Evolutionary conservation across 164 flowering plant species (phyloP), one percentile per base, ranked within the genome.

Genomic region (Protea cynaroides): DNA sequence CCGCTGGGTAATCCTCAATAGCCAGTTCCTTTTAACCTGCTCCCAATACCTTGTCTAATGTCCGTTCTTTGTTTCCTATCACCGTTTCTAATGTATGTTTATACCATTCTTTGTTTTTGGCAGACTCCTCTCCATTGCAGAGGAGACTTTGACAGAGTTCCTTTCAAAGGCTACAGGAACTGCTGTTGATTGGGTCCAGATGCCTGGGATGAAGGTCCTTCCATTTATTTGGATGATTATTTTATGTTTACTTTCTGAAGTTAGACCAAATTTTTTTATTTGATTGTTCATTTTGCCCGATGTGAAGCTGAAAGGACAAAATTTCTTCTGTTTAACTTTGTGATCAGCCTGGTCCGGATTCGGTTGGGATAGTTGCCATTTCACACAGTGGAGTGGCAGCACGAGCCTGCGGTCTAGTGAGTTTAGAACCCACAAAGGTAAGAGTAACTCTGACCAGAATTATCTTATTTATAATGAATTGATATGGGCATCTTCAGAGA

Each of bases 131-230:
- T 80, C 87, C 40, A 81, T 85, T 64, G 94, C 94, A 2, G 94
- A 85, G 80, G 87, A 85, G 82, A 87, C 88, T 62, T 85, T 85
- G 88, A 81, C 88, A 76, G 89, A 84, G 87, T 87, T 87, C 86
- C 88, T 87, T 59, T 81, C 89, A 56, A 85, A 87, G 86, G 94
- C 94, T 79, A 85, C 90, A 67, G 94, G 94, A 85, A 87, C 90
- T 80, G 90, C 90, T 78, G 88, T 85, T 58, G 89, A 85, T 83
- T 87, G 94, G 94, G 86, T 87, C 84, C 94, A 85, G 84, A 85
- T 87, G 88, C 94, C 90, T 74, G 94, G 94, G 84, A 85, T 87
- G 94, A 87, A 87, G 94, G 94, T 87, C 14, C 46, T 21, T 14
- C n/a, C 23, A n/a, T 15, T 15, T 59, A 23, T 40, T 43, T 59